Percentiles rank a stretch among this genome's conserved stretches.
Evolutionary conservation across 176 grass and related monocot species (phyloP).

Genomic region (Bolboschoenus planiculmis): DNA sequence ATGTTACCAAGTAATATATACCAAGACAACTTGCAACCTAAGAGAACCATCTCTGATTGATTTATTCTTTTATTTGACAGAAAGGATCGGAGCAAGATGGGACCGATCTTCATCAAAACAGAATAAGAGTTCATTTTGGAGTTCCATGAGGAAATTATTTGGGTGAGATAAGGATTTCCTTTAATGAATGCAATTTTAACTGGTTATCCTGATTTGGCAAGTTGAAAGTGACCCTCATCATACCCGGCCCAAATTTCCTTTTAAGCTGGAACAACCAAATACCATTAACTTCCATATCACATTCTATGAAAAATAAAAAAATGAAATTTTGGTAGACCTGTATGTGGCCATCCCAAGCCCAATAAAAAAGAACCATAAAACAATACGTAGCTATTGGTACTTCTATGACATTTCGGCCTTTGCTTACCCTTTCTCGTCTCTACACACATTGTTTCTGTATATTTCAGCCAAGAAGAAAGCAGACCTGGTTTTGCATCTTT

Average conservation of each 20-base stretch:
- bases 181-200: neutral
- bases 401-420: neutral
- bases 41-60: neutral
- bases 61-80: neutral
- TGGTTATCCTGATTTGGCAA: neutral
- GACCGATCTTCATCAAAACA: slow-evolving; percentile 7
- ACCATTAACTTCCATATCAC: neutral
- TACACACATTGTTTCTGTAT: neutral
- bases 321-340: neutral
- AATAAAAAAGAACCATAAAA: neutral
- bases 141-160: slow-evolving; percentile 60
- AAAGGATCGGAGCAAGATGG: neutral
- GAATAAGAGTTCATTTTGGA: slow-evolving; percentile 43
- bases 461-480: slow-evolving; percentile 23
- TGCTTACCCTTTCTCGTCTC: neutral
- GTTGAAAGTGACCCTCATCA: slow-evolving; percentile 2
- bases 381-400: neutral
- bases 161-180: slow-evolving; percentile 31
- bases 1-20: neutral
- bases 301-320: neutral
- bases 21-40: neutral
- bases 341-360: neutral
- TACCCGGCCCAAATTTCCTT: too few relatives aligned
- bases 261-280: too few relatives aligned
- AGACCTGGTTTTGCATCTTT: slow-evolving; percentile 25